phyloP scores from a whole-genome alignment of 441 rosid species.

The Arabidopsis hybrid region DNA sequence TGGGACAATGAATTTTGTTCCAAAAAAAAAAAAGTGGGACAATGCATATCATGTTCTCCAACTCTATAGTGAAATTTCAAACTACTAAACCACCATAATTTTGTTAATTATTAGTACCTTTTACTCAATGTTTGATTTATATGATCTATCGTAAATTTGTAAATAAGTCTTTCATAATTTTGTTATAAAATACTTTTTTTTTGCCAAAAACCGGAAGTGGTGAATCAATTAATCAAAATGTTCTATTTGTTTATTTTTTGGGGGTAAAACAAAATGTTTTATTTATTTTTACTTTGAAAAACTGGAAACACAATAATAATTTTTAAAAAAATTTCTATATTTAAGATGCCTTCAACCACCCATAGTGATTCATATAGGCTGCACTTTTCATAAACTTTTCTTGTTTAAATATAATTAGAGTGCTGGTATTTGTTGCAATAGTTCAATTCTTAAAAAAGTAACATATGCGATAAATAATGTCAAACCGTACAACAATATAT shows the following conservation, averaged over 20 bases:
- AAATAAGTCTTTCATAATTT: background rate
- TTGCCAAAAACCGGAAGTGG: background rate
- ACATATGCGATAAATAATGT: constrained; percentile 22
- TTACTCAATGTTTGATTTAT: background rate
- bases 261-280: background rate
- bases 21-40: background rate
- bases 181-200: background rate
- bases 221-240: background rate
- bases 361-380: background rate
- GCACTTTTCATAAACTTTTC: background rate
- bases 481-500: constrained; percentile 24
- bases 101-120: background rate
- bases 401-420: background rate
- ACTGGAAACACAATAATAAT: background rate
- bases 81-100: background rate
- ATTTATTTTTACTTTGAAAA: background rate
- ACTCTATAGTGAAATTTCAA: background rate
- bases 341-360: background rate
- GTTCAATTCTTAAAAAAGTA: constrained; percentile 11
- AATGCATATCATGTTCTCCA: background rate
- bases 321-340: too few species aligned
- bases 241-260: background rate
- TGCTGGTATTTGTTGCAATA: constrained; percentile 27
- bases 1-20: background rate
- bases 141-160: background rate